phyloP scores from a whole-genome alignment of 2,329 filamentous ascomycete species.

The Orbilia javanica region DNA sequence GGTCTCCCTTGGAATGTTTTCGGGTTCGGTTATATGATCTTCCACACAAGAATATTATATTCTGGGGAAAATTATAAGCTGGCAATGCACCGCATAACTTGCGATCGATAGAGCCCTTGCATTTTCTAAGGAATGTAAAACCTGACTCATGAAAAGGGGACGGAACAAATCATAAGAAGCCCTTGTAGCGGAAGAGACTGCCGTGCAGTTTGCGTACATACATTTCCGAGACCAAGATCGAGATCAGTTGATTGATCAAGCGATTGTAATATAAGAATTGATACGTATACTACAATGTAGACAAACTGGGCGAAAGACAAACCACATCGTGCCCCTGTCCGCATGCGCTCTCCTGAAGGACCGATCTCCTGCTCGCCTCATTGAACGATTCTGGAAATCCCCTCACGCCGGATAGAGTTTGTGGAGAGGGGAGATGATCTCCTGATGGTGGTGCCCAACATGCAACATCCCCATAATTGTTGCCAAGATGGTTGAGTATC shows the following conservation, averaged over 20 bases:
- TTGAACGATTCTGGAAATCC: conserved; percentile 18
- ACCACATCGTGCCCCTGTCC: background rate
- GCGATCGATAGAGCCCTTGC: conserved; percentile 38
- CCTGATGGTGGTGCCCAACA: conserved; percentile 16
- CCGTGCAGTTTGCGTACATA: background rate
- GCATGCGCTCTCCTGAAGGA: conserved; percentile 20
- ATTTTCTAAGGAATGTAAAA: conserved; percentile 34
- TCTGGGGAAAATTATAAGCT: conserved; percentile 6
- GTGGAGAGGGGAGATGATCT: conserved; percentile 10
- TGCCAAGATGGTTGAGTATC: conserved; percentile 3
- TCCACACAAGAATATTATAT: background rate
- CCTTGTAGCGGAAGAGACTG: conserved; percentile 10
- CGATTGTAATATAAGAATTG: no score
- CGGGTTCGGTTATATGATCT: conserved; percentile 8
- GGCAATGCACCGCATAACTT: conserved; percentile 13
- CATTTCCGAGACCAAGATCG: background rate
- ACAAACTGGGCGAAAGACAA: background rate
- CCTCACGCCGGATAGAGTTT: conserved; percentile 5
- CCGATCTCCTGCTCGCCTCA: conserved; percentile 49
- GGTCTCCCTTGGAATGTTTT: conserved; percentile 16
- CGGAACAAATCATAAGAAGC: background rate
- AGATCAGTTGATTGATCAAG: background rate
- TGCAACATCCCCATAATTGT: no score
- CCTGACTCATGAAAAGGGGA: conserved; percentile 9
- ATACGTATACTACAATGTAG: background rate